Conservation (phyloP, 1,284 basidiomycete species). For the Ceraceosorus bombacis region DNA sequence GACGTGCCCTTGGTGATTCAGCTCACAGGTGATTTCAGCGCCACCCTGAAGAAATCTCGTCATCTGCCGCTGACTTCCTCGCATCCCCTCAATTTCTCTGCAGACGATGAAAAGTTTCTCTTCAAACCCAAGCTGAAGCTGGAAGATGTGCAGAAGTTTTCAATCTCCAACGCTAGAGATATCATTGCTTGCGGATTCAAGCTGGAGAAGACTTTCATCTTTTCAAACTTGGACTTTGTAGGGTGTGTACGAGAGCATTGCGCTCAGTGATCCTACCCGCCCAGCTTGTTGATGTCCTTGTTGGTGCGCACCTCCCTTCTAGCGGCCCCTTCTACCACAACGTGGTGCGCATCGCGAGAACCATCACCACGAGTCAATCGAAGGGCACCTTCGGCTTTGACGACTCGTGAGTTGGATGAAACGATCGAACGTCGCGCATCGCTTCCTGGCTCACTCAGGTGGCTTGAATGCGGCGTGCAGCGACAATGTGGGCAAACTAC, state of each 20-base stretch:
- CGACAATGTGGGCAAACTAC: constrained; percentile 95
- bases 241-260: constrained; percentile 42
- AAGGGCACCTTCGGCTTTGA: constrained; percentile 94
- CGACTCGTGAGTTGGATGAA: constrained; percentile 45
- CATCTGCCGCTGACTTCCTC: not conserved
- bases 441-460: not conserved
- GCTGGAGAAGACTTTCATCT: constrained; percentile 90
- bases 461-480: constrained; percentile 51
- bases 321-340: constrained; percentile 86
- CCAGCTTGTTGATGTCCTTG: not conserved
- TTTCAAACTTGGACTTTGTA: constrained; percentile 82
- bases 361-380: constrained; percentile 86
- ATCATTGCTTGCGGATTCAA: constrained; percentile 96
- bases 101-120: constrained; percentile 98
- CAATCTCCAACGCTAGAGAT: constrained; percentile 79
- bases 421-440: not conserved
- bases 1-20: constrained; percentile 89
- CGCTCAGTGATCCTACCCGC: not conserved
- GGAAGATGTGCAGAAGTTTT: constrained; percentile 78
- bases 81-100: not conserved
- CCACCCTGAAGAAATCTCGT: not conserved
- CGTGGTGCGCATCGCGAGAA: constrained; percentile 81
- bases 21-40: constrained; percentile 63
- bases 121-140: constrained; percentile 90
- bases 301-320: not conserved